Evolutionary conservation across 495 filamentous ascomycete species (phyloP).

Genomic region (Pyrenula massariospora): DNA sequence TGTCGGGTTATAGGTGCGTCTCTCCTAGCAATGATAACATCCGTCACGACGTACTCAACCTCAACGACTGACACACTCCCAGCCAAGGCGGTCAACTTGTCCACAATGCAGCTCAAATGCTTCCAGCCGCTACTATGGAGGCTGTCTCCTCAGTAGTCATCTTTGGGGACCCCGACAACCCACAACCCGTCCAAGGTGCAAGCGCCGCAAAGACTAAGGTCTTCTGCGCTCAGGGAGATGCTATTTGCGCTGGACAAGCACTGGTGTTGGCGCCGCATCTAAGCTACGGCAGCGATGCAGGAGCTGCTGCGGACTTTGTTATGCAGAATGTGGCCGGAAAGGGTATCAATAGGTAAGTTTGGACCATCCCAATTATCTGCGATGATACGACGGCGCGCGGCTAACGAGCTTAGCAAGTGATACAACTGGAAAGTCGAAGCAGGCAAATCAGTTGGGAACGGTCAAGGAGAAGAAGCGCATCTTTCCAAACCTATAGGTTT

Average conservation of each 20-base stretch:
- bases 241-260: slow-evolving; percentile 20
- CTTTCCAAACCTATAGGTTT: background rate
- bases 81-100: slow-evolving; percentile 18
- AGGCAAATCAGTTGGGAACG: background rate
- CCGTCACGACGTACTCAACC: slow-evolving; percentile 10
- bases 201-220: slow-evolving; percentile 4
- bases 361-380: no score
- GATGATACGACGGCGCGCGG: no score
- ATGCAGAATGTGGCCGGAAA: background rate
- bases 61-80: slow-evolving; percentile 15
- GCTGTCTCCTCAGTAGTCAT: slow-evolving; percentile 19
- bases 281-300: slow-evolving; percentile 12
- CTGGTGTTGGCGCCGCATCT: slow-evolving; percentile 16
- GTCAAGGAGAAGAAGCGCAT: background rate
- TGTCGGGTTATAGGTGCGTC: slow-evolving; percentile 2
- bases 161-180: slow-evolving; percentile 21
- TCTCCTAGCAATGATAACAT: slow-evolving; percentile 5
- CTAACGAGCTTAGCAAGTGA: background rate
- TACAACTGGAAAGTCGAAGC: background rate
- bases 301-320: slow-evolving; percentile 6
- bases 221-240: slow-evolving; percentile 18
- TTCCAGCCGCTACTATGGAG: slow-evolving; percentile 9
- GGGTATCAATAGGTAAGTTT: background rate
- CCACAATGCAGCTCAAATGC: slow-evolving; percentile 17
- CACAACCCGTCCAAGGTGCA: slow-evolving; percentile 10